A percentile compares a stretch with the other conserved stretches of the same genome.
These are phyloP conservation scores for Hibiscus syriacus DNA, from an alignment of 345 rosid genomes.

Conservation along the genomic window DNA sequence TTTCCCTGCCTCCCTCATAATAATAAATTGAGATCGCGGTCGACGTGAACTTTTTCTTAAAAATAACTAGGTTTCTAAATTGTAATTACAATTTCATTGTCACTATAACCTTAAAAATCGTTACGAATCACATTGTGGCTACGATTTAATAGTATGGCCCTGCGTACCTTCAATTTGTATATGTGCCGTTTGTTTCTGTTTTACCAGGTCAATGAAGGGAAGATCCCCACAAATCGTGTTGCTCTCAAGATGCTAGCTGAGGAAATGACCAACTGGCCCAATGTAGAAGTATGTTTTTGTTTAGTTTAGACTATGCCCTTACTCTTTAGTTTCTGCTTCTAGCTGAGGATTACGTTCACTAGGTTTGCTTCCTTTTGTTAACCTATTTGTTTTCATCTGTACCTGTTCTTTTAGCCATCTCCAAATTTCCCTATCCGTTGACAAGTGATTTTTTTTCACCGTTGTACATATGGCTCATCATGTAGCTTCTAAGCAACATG, in stretches of 20 bases:
- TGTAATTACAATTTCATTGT: no score
- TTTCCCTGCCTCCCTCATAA: background rate
- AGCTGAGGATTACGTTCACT: background rate
- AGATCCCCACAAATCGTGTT: constrained; percentile 58
- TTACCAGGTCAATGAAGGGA: constrained; percentile 71
- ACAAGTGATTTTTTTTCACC: background rate
- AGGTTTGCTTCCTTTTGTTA: background rate
- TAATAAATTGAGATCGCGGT: no score
- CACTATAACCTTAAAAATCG: no score
- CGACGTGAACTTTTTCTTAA: no score
- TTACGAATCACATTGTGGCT: no score
- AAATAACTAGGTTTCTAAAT: no score
- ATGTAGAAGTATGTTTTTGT: constrained; percentile 57
- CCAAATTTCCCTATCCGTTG: background rate
- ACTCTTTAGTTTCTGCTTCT: background rate
- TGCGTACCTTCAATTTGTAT: no score
- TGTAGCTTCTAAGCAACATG: background rate
- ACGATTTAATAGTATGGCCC: no score
- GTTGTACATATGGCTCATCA: background rate
- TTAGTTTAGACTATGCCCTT: background rate
- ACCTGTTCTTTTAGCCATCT: background rate
- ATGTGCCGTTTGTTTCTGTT: constrained; percentile 10
- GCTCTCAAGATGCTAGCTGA: constrained; percentile 74
- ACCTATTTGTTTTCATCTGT: background rate
- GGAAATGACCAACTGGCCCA: constrained; percentile 90